Conservation (phyloP, 148 eudicot genomes). For the Bassia scoparia region DNA sequence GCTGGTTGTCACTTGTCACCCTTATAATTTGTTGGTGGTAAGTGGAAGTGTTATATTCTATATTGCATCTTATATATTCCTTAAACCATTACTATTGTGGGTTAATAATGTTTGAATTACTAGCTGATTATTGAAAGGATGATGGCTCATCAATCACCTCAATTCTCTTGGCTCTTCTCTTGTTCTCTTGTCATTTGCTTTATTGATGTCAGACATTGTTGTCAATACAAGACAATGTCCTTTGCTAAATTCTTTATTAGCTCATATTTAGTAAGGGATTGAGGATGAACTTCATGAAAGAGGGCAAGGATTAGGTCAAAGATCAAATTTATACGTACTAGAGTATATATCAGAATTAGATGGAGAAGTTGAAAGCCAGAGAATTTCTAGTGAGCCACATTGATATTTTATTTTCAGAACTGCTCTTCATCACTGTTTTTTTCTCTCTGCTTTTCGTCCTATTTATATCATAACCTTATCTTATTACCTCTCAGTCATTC, state of each 20-base stretch:
- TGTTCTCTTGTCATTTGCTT: background rate
- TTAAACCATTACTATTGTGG: background rate
- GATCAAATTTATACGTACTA: background rate
- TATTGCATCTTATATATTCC: no score
- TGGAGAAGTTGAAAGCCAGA: background rate
- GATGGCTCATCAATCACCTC: background rate
- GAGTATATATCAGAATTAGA: background rate
- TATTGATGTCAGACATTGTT: no score
- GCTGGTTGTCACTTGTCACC: no score
- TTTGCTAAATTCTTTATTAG: no score
- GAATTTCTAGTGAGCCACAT: background rate
- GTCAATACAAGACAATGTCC: no score
- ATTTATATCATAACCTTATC: no score
- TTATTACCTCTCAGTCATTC: no score
- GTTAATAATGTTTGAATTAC: background rate
- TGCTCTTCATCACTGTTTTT: no score
- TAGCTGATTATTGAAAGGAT: background rate
- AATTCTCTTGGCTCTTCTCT: background rate
- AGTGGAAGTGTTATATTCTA: no score
- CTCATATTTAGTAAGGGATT: no score
- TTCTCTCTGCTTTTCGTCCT: no score
- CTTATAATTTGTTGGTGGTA: background rate
- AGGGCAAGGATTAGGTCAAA: background rate
- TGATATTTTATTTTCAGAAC: background rate
- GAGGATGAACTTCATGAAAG: background rate